Evolutionary conservation across 768 basidiomycete genomes (phyloP), one percentile per base, ranked within the genome.

Genomic region (Xerocomus potaroensis): DNA sequence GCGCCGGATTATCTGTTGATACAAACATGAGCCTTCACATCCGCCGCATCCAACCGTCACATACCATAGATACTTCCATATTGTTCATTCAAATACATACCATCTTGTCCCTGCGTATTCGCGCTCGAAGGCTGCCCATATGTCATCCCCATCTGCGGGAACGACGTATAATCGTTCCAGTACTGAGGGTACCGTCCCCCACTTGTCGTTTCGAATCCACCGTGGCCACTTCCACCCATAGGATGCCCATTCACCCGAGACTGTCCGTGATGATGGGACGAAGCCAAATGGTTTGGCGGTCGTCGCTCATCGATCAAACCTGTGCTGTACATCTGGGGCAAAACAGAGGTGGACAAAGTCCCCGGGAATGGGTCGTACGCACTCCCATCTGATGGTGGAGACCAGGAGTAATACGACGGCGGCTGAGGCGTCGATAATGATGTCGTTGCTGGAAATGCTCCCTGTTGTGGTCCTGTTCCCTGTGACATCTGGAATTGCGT

Each of bases 281-380:
- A 32, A n/a, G 54, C 27, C 48, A 54, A 22, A 2, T 27, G 30
- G 2, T 50, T 49, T 0, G 45, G 49, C 15, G 39, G 43, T 9
- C 72, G 71, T 30, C 73, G 69, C 32, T 78, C 77, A 50, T 81
- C 81, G 3, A 77, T 72, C 38, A 87, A 66, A 0, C 84, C 85
- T 4, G 85, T 85, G 65, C 83, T 87, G 60, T 86, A 88, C 55
- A 83, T 69, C 52, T 86, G 84, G 0, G 86, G 83, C 34, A 88
- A 73, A 21, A 84, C 83, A 1, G 84, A 82, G 15, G 86, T 87
- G 18, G 86, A 83, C 34, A 87, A 57, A 35, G 76, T 71, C 6
- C 72, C 72, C 19, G 72, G 60, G 56, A 64, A 66, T 1, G 64
- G 73, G 72, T 44, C 64, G 48, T 68, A 64, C 24, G 60, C 50